Conservation (phyloP, 2,329 filamentous ascomycete species). For the Cryphonectria radicalis region DNA sequence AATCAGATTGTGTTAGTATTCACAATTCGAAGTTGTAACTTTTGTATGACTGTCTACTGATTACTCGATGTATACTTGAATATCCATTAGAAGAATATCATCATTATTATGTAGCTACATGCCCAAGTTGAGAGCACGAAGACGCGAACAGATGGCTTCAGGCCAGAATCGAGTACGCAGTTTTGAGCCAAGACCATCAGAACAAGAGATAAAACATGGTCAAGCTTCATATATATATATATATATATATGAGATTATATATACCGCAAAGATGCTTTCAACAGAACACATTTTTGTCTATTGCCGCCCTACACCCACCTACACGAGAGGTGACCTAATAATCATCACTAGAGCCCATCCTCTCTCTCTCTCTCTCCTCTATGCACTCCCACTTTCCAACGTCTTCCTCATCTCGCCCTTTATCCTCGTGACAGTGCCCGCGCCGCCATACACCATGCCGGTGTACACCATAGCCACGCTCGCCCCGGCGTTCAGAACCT, state of each 20-base stretch:
- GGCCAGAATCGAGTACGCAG: no score
- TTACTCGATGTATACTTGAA: no score
- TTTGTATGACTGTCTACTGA: not conserved
- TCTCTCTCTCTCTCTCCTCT: not conserved
- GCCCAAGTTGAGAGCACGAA: no score
- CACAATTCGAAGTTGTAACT: not conserved
- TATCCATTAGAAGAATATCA: no score
- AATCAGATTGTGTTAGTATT: no score
- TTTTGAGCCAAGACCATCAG: no score
- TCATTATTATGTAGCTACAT: no score
- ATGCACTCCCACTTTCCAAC: conserved; percentile 33
- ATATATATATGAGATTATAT: not conserved
- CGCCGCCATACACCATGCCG: conserved; percentile 66
- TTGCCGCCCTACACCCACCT: not conserved
- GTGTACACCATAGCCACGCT: conserved; percentile 94
- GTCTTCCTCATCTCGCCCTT: conserved; percentile 63
- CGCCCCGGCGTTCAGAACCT: conserved; percentile 85
- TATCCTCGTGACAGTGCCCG: conserved; percentile 67
- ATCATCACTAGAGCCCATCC: no score
- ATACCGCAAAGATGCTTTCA: not conserved
- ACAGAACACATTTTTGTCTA: conserved; percentile 21
- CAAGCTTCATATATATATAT: not conserved
- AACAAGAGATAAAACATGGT: not conserved
- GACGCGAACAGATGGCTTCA: no score
- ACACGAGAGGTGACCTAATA: not conserved